Evolutionary conservation across 83 land plant genomes (phyloP).

Genomic region (Picea engelmannii): DNA sequence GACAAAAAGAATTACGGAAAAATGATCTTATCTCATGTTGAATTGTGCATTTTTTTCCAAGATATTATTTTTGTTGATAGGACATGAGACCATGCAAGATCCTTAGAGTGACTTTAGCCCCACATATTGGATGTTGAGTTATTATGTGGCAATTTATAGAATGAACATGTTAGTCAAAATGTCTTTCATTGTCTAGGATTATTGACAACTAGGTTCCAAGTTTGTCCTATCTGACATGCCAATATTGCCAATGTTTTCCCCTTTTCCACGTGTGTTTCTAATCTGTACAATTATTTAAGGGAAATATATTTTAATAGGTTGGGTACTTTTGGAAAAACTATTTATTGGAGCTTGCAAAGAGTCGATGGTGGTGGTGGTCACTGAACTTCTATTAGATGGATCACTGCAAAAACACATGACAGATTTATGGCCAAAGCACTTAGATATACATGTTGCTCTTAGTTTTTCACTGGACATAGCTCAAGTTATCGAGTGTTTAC

Average conservation of each 20-base stretch:
- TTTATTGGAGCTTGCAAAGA: constrained; percentile 53
- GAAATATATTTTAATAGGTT: not conserved
- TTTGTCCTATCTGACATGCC: not conserved
- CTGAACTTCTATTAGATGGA: constrained; percentile 49
- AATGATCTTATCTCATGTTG: not conserved
- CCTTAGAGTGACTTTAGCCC: not conserved
- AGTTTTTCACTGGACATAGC: constrained; percentile 54
- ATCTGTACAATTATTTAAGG: not conserved
- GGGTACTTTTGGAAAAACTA: constrained; percentile 27
- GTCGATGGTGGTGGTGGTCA: constrained; percentile 46
- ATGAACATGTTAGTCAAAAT: too few species aligned
- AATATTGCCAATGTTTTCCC: not conserved
- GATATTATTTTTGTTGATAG: not conserved
- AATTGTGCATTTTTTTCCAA: not conserved
- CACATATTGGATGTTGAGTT: not conserved
- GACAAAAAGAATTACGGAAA: not conserved
- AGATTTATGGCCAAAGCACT: constrained; percentile 32
- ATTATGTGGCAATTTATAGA: not conserved
- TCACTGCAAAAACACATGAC: constrained; percentile 44
- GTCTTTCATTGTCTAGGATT: not conserved
- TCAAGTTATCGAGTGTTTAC: constrained; percentile 54
- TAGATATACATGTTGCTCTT: constrained; percentile 33
- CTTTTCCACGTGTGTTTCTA: too few species aligned
- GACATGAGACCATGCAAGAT: not conserved
- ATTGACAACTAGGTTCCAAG: not conserved